Conservation (phyloP, 2,329 filamentous ascomycete species). For the Fusarium acutatum region DNA sequence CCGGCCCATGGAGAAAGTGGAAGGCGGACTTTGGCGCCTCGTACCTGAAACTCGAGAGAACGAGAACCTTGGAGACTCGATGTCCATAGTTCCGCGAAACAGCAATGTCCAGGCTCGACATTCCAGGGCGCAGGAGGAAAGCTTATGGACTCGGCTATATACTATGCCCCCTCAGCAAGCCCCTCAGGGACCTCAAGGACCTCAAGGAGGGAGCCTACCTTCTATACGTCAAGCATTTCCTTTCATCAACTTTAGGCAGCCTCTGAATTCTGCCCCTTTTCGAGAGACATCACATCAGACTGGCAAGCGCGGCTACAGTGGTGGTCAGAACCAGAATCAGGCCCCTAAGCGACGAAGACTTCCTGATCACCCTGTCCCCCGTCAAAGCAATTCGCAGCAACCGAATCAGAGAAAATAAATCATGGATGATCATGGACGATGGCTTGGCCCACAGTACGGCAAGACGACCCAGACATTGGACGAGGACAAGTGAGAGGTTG, state of each 20-base stretch:
- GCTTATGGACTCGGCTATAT: neutral
- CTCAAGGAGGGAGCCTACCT: neutral
- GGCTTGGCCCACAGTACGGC: neutral
- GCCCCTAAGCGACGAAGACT: conserved; percentile 19
- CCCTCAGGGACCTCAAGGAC: neutral
- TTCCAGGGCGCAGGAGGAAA: neutral
- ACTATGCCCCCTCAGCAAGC: neutral
- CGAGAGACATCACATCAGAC: neutral
- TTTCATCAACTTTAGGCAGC: neutral
- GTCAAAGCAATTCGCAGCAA: neutral
- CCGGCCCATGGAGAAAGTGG: neutral
- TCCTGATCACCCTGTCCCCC: neutral
- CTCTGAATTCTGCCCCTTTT: neutral
- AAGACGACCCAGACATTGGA: neutral
- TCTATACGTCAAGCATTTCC: conserved; percentile 26
- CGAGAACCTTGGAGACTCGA: neutral
- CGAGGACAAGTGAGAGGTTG: neutral
- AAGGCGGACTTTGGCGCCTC: neutral
- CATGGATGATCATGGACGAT: neutral
- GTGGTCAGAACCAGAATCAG: neutral
- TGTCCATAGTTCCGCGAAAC: neutral
- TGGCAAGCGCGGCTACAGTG: neutral
- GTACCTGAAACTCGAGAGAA: neutral
- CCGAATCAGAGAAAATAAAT: neutral
- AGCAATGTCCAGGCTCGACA: neutral